Conservation (phyloP, 768 basidiomycete genomes). For the Amyloporia xantha region DNA sequence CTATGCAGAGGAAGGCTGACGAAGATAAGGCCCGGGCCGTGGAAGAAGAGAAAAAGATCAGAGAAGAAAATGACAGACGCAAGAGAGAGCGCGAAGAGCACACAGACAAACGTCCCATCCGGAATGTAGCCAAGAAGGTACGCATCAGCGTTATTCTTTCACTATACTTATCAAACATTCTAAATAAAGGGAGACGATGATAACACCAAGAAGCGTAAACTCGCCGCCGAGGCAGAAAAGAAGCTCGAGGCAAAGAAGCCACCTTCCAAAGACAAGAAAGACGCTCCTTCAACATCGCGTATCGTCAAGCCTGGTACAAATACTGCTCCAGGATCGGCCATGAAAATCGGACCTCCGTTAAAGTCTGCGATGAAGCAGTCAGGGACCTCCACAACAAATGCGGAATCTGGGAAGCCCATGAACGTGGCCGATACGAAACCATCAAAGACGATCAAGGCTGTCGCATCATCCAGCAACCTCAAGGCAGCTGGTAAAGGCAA, state of each 20-base stretch:
- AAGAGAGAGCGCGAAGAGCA: conserved; percentile 79
- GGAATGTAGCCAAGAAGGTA: conserved; percentile 53
- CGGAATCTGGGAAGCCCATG: conserved; percentile 10
- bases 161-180: too few relatives aligned
- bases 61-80: conserved; percentile 67
- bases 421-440: conserved; percentile 1
- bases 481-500: conserved; percentile 42
- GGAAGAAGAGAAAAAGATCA: conserved; percentile 67
- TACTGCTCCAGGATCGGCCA: conserved; percentile 14
- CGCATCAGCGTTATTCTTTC: neutral
- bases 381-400: conserved; percentile 13
- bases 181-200: conserved; percentile 59
- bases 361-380: conserved; percentile 39
- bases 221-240: conserved; percentile 45
- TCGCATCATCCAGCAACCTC: conserved; percentile 25
- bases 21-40: conserved; percentile 59
- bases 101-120: conserved; percentile 61
- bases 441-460: conserved; percentile 17
- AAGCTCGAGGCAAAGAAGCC: conserved; percentile 57
- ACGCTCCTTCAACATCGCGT: conserved; percentile 22
- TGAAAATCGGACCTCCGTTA: conserved; percentile 15
- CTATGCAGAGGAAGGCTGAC: conserved; percentile 67
- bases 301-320: conserved; percentile 23
- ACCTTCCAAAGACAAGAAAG: conserved; percentile 48
- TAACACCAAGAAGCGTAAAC: conserved; percentile 62